These are phyloP conservation scores for Clonostachys sp. DNA, from an alignment of 2,329 filamentous ascomycete genomes.

Conservation along the genomic window DNA sequence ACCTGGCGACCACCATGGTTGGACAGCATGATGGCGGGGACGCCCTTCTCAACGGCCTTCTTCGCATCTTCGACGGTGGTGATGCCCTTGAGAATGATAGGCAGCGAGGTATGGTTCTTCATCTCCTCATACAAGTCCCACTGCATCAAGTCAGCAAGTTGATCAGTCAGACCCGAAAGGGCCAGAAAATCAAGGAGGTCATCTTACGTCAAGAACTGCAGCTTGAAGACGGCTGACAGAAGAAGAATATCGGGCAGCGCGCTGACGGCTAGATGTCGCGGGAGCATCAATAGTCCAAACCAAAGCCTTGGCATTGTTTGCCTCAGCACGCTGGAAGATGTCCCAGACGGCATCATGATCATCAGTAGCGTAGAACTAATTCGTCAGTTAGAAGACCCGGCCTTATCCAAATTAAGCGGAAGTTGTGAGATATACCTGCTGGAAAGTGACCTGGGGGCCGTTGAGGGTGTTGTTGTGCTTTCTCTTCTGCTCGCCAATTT, in stretches of 20 bases:
- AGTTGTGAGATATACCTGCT: conserved; percentile 15
- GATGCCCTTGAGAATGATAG: conserved; percentile 19
- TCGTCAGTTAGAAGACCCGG: too few relatives aligned
- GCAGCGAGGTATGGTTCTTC: conserved; percentile 39
- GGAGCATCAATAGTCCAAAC: conserved; percentile 33
- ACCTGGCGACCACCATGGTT: conserved; percentile 64
- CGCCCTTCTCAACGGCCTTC: conserved; percentile 49
- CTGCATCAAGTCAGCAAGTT: too few relatives aligned
- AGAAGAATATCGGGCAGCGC: conserved; percentile 32
- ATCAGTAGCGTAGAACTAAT: not conserved
- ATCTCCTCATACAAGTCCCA: conserved; percentile 25
- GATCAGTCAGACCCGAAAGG: conserved; percentile 20
- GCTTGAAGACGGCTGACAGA: not conserved
- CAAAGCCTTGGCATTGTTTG: conserved; percentile 25
- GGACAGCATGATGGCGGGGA: conserved; percentile 63
- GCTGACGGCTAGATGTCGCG: conserved; percentile 31
- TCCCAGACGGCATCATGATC: conserved; percentile 24
- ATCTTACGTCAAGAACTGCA: too few relatives aligned
- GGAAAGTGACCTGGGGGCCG: conserved; percentile 25
- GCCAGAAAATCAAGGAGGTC: too few relatives aligned
- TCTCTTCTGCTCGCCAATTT: conserved; percentile 27
- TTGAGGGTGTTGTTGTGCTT: conserved; percentile 6
- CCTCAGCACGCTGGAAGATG: conserved; percentile 22
- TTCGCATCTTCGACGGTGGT: conserved; percentile 18
- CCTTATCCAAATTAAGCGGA: too few relatives aligned